Evolutionary conservation across 768 basidiomycete genomes (phyloP).

Genomic region (Leccinum subgranulosum): DNA sequence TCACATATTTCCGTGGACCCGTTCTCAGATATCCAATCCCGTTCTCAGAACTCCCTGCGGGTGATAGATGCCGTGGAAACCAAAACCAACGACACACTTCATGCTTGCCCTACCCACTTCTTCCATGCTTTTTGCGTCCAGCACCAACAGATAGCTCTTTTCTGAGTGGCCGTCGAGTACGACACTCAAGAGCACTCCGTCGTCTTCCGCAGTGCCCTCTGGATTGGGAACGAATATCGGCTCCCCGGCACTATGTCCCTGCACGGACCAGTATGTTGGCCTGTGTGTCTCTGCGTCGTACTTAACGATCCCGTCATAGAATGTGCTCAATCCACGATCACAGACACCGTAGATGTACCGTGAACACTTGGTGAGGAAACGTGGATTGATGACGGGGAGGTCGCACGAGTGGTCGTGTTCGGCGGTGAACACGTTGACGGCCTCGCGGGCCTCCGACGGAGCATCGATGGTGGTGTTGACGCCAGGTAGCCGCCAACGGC

Average conservation of each 20-base stretch:
- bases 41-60: conserved; percentile 6
- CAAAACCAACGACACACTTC: conserved; percentile 31
- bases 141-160: conserved; percentile 35
- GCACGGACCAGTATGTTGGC: conserved; percentile 26
- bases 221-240: conserved; percentile 37
- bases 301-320: conserved; percentile 36
- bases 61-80: conserved; percentile 35
- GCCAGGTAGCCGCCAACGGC: conserved; percentile 31
- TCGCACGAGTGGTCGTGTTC: conserved; percentile 32
- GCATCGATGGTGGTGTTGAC: conserved; percentile 18
- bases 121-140: conserved; percentile 35
- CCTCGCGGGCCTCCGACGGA: conserved; percentile 15
- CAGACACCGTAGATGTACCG: conserved; percentile 33
- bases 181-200: conserved; percentile 37
- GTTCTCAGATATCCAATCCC: conserved; percentile 19
- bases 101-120: conserved; percentile 38
- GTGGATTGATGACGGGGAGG: conserved; percentile 35
- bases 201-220: conserved; percentile 29
- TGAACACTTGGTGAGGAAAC: conserved; percentile 29
- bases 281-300: conserved; percentile 29
- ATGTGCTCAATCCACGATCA: conserved; percentile 28
- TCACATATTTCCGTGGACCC: neutral
- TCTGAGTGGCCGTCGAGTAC: conserved; percentile 32
- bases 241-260: conserved; percentile 34
- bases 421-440: conserved; percentile 19